Evolutionary conservation across 2,329 filamentous ascomycete species (phyloP).

Genomic region (Nemania sp.): DNA sequence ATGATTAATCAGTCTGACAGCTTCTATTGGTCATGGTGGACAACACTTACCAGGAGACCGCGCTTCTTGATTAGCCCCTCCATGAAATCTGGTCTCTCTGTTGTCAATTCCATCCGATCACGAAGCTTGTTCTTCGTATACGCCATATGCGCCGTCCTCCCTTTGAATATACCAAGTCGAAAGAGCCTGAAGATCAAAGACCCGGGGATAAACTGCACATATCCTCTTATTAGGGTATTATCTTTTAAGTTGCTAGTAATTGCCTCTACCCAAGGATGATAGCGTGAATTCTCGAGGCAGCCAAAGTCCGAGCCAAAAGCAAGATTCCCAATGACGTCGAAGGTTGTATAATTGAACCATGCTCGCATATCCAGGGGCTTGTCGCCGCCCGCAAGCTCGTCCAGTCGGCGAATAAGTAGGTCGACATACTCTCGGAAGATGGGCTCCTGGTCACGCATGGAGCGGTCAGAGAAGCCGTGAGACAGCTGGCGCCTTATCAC

Average conservation of each 20-base stretch:
- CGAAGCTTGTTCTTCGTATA: conserved; percentile 5
- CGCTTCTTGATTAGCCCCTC: conserved; percentile 16
- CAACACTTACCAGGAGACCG: conserved; percentile 2
- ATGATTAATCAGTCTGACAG: background rate
- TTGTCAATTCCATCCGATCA: background rate
- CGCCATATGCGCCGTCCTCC: conserved; percentile 3
- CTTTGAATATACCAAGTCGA: conserved; percentile 10
- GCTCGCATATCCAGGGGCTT: conserved; percentile 14
- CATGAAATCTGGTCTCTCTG: conserved; percentile 18
- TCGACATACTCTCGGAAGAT: conserved; percentile 29
- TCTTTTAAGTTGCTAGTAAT: conserved; percentile 14
- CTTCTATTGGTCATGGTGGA: background rate
- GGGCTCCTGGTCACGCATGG: conserved; percentile 29
- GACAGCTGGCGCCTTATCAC: conserved; percentile 21
- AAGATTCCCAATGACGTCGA: conserved; percentile 32
- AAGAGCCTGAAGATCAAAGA: background rate
- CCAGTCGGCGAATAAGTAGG: conserved; percentile 23
- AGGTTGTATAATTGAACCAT: conserved; percentile 29
- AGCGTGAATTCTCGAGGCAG: conserved; percentile 18
- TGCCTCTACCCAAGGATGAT: conserved; percentile 26
- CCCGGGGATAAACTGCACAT: conserved; percentile 3
- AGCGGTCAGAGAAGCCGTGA: conserved; percentile 28
- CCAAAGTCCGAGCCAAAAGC: conserved; percentile 27
- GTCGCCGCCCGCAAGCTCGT: conserved; percentile 1
- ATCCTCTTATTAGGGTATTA: conserved; percentile 1